phyloP scores from a whole-genome alignment of 78 protist genomes.

The Chrysochromulina tobinii region DNA sequence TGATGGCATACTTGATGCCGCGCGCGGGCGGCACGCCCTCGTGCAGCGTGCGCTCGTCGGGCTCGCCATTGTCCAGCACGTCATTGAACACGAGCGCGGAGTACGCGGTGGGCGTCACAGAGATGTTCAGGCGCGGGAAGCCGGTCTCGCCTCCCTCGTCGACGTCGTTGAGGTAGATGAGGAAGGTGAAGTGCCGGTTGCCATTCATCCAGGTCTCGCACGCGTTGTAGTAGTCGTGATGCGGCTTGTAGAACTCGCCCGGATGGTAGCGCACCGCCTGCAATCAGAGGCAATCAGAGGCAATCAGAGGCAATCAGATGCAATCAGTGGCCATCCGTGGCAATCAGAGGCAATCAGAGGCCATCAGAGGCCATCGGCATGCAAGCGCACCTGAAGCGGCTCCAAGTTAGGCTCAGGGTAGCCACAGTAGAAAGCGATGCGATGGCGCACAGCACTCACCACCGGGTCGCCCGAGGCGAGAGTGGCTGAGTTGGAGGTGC shows the following conservation, averaged over 20 bases:
- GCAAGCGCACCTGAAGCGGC: not conserved
- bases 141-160: not conserved
- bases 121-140: not conserved
- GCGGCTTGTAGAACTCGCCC: not conserved
- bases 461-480: not conserved
- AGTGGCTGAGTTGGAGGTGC: not conserved
- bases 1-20: not conserved
- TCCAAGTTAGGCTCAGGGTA: not conserved
- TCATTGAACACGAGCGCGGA: not conserved
- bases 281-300: too few species aligned
- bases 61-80: slow-evolving; percentile 6
- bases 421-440: not conserved
- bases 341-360: too few species aligned
- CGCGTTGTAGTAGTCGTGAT: not conserved
- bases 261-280: not conserved
- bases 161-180: not conserved
- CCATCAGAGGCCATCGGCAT: too few species aligned
- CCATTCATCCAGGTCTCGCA: not conserved
- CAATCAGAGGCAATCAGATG: too few species aligned
- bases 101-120: not conserved
- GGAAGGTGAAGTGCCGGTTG: slow-evolving; percentile 13
- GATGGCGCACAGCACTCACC: not conserved
- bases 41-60: slow-evolving; percentile 27
- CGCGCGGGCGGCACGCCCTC: not conserved
- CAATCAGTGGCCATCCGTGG: too few species aligned